Percentiles rank a stretch among this genome's conserved stretches.
Evolutionary conservation across 2,329 filamentous ascomycete species (phyloP).

Genomic region (Colletotrichum kahawae): DNA sequence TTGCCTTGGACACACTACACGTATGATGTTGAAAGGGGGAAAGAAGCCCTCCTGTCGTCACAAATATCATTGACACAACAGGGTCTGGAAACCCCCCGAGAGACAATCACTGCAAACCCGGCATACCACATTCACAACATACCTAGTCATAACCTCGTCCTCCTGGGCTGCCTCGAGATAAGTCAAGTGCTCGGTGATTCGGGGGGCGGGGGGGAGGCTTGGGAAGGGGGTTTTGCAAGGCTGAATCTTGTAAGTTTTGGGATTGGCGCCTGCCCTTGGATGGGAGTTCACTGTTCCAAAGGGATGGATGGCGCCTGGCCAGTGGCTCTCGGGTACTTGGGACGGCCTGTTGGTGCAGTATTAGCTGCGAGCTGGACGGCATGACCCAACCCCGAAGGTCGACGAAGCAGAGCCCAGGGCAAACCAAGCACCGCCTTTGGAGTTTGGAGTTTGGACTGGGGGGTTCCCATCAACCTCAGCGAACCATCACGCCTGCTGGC

Average conservation of each 20-base stretch:
- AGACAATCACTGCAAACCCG: no score
- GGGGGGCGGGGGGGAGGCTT: neutral
- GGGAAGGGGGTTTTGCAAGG: conserved; percentile 10
- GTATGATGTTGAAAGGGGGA: neutral
- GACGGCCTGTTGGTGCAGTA: neutral
- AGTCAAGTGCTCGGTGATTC: neutral
- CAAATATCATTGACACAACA: neutral
- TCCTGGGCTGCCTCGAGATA: neutral
- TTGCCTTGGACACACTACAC: neutral
- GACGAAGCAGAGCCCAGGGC: neutral
- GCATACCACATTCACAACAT: neutral
- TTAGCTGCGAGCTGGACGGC: neutral
- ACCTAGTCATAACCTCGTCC: neutral
- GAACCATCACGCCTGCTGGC: neutral
- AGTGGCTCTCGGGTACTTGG: neutral
- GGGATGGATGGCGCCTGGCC: neutral
- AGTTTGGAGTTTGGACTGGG: neutral
- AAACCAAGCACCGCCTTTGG: neutral
- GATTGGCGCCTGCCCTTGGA: neutral
- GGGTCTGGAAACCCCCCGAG: neutral
- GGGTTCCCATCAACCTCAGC: neutral
- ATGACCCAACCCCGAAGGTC: neutral
- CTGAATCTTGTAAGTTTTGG: conserved; percentile 7
- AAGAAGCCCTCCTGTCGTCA: neutral
- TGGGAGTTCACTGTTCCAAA: conserved; percentile 10